Evolutionary conservation across 352 stramenopile species (phyloP), one percentile per base, ranked within the genome.

Genomic region (Lagenidium giganteum): DNA sequence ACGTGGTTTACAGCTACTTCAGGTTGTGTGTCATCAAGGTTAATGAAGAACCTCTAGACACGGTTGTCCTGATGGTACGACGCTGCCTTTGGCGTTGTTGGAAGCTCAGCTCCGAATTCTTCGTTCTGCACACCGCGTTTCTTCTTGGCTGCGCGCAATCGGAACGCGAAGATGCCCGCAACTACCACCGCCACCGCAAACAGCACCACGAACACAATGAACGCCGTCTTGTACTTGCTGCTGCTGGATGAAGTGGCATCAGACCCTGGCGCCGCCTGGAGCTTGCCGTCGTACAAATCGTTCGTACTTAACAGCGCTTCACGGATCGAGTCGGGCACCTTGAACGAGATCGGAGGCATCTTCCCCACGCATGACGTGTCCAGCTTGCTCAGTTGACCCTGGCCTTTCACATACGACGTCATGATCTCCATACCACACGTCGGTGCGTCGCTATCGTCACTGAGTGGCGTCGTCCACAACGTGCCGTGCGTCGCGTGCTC

Each of bases 361-460:
- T 56, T n/a, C 8, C 22, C 30, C 20, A 81, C 43, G 36, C 73
- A 86, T 1, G 67, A 61, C n/a, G 53, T 64, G 52, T 83, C 67
- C n/a, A 83, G 26, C 12, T 23, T 35, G 1, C 43, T 18, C 23
- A 83, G 36, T 29, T 77, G 55, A 4, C 70, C 64, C 9, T 38
- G 34, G 20, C 35, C 45, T 22, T 28, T 50, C 13, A 84, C 68
- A 22, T 72, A 83, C 13, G 63, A 71, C 9, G 48, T 34, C 21
- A 83, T 36, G 21, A 84, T 34, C 30, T 61, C 35, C 50, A 82
- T 66, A 2, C 68, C 72, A 18, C 69, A 85, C 2, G 58, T 71
- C n/a, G 56, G 40, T 17, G 35, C 53, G 20, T 33, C 31, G 12
- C 48, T 32, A 1, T 61, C 47, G 13, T 48, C 51, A 11, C 28